These are phyloP conservation scores for Castanea crenata DNA, from an alignment of 306 rosid species.

Conservation along the genomic window DNA sequence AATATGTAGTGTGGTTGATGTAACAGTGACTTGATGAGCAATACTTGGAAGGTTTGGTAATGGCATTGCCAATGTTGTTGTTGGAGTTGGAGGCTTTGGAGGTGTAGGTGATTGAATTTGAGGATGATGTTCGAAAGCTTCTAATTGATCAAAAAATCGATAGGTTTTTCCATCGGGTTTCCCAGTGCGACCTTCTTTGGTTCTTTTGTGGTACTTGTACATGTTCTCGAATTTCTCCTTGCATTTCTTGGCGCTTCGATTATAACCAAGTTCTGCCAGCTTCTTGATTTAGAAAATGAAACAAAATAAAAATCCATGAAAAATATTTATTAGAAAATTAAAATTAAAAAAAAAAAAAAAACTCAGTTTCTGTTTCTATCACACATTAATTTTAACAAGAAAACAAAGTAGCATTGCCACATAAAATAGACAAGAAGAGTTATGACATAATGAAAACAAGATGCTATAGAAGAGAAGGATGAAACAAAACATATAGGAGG, in stretches of 20 bases:
- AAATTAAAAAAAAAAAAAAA: no score
- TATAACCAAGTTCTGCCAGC: constrained; percentile 80
- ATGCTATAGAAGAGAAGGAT: no score
- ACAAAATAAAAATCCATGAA: no score
- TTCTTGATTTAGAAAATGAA: constrained; percentile 49
- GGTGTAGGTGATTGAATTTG: constrained; percentile 24
- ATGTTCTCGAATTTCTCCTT: constrained; percentile 97
- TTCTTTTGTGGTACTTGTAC: constrained; percentile 90
- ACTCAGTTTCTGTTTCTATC: no score
- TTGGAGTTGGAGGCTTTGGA: constrained; percentile 20
- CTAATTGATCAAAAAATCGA: constrained; percentile 75
- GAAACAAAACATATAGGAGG: no score
- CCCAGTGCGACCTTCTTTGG: constrained; percentile 82
- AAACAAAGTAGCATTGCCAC: no score
- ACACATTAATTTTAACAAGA: no score
- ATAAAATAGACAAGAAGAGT: no score
- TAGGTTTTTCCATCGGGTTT: constrained; percentile 83
- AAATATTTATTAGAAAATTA: no score
- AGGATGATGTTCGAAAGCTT: constrained; percentile 65
- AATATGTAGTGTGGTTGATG: constrained; percentile 31
- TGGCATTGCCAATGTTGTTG: constrained; percentile 24
- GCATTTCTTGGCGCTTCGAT: constrained; percentile 88
- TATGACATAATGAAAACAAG: no score
- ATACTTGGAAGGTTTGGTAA: constrained; percentile 1
- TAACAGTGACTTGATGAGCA: constrained; percentile 42